Base-by-base conservation (phyloP, 176 grass and related monocot species). In the Chloris gayana region DNA sequence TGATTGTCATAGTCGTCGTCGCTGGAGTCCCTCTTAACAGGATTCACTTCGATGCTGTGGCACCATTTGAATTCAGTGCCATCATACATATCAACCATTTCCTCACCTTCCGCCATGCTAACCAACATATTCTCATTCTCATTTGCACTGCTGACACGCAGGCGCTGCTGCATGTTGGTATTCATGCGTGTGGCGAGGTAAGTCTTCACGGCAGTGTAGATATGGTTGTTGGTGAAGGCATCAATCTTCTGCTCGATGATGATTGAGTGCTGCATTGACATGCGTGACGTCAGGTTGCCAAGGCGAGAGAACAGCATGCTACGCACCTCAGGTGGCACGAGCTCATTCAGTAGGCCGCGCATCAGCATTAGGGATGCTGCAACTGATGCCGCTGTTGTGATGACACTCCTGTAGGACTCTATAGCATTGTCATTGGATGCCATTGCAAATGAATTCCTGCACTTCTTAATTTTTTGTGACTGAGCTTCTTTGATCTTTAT, bases 221-320 rank as follows among this genome's bases (percentile, higher is more conserved):
- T 73, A 1, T 85, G 62, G 79, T 97, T 97, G 42, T 46, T 50
- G 3, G 72, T 22, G 19, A 80, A 76, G 6, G 71, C 82, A 39
- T 97, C 94, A 0, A 14, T 62, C 85, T 90, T 84, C 85, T 89
- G 79, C 6, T 97, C 82, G 24, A 97, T 47, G 45, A 91, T 33
- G 58, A 97, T 81, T 4, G 87, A 88, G 67, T 87, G 70, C 58
- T 80, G 70, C 0, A 79, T 83, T 7, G 81, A 84, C 8, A 82
- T 45, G 61, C 41, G 32, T 5, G 74, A 75, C 18, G 89, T 89
- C 3, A 94, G 75, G 67, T 21, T 31, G 79, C 27, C 10, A 22
- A 93, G 26, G 26, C 61, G 7, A 0, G 84, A 73, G 32, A 83
- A 64, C 9, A 94, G 18, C 44, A 42, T 11, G 61, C 82, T 53